Base-by-base conservation (phyloP, 2,329 filamentous ascomycete species). In the Ophiobolus disseminans region DNA sequence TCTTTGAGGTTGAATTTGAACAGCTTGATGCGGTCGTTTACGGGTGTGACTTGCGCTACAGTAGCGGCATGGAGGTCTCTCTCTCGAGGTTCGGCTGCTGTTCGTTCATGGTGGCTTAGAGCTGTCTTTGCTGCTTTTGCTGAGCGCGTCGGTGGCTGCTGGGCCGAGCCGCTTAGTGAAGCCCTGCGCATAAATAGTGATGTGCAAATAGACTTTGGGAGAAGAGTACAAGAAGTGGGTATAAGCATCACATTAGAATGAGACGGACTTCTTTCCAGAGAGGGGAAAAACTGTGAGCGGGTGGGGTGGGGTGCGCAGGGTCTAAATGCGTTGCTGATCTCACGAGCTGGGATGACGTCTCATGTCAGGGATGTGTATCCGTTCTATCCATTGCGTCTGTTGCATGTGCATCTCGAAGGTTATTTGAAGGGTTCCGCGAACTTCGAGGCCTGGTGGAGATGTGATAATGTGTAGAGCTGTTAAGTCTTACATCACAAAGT, bases 71-170 rank as follows among this genome's bases (percentile, higher is more conserved):
- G 82, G 5, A 91, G 74, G 13, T 82, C 82, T 51, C 82, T 75
- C 48, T 88, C 84, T 48, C 91, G 85, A 32, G 87, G 89, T 66
- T 94, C 88, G 30, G 81, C 74, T 3, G 88, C 86, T 9, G 91
- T 95, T 43, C 90, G 82, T 58, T 91, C 83, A 50, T 88, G 77
- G 65, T 94, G 90, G 52, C 68, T 73, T 16, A 68, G 51, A 34
- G 58, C 57, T 37, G 48, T 42, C 40, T 52, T 63, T 40, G 63
- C 21, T 20, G 57, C 59, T 65, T 66, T 68, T 16, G 64, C 60
- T 34, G 66, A 69, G 40, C 60, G n/a, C n/a, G n/a, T n/a, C n/a
- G n/a, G n/a, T 62, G 38, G 65, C 57, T n/a, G n/a, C 52, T 63
- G 64, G 22, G 62, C 56, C 66, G 69, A 70, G 54, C 57, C 67